phyloP scores from a whole-genome alignment of 2,329 filamentous ascomycete genomes.

The Penicillium hordei region DNA sequence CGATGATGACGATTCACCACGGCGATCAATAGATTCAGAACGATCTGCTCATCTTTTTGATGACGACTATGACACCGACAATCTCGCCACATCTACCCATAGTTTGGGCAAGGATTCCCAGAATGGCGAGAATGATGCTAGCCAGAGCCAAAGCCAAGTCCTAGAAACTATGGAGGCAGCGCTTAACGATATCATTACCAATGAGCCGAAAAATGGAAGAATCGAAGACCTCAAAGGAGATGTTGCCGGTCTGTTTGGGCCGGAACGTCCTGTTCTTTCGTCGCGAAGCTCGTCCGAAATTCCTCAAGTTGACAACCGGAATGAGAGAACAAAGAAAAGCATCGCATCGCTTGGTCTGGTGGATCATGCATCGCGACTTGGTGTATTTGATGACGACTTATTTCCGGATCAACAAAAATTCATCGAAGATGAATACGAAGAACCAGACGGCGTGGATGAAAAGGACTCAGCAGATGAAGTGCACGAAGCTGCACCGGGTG shows the following conservation, averaged over 20 bases:
- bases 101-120: conserved; percentile 74
- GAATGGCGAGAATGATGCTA: conserved; percentile 50
- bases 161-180: conserved; percentile 93
- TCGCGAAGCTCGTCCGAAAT: conserved; percentile 63
- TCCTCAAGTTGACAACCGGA: conserved; percentile 45
- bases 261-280: conserved; percentile 57
- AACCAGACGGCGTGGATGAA: conserved; percentile 59
- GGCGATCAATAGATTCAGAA: conserved; percentile 71
- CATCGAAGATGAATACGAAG: conserved; percentile 80
- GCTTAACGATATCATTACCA: conserved; percentile 86
- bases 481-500: conserved; percentile 89
- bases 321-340: conserved; percentile 70
- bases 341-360: conserved; percentile 89
- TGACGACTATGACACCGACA: conserved; percentile 71
- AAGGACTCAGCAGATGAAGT: conserved; percentile 76
- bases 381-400: conserved; percentile 93
- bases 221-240: conserved; percentile 38
- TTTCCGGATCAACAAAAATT: conserved; percentile 83
- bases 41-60: conserved; percentile 67
- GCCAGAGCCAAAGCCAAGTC: conserved; percentile 75
- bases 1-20: conserved; percentile 48
- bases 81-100: conserved; percentile 72
- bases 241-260: conserved; percentile 48
- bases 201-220: conserved; percentile 56
- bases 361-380: conserved; percentile 79